These are phyloP conservation scores for Pseudovirgaria hyperparasitica DNA, from an alignment of 2,329 filamentous ascomycete genomes.

Conservation along the genomic window DNA sequence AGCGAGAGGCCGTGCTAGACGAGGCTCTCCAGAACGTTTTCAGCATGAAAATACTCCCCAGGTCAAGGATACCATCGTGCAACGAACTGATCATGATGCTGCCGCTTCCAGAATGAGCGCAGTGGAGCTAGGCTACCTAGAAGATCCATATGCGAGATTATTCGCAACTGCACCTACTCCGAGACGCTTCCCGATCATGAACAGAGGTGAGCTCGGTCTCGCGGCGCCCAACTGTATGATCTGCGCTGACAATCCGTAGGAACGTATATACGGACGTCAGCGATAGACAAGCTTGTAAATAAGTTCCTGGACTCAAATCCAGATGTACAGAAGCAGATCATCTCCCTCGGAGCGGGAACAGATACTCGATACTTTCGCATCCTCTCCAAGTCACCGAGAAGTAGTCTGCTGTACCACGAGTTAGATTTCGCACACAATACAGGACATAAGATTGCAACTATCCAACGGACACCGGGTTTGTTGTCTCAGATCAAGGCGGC, in stretches of 20 bases:
- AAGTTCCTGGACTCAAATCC: conserved; percentile 48
- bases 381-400: conserved; percentile 34
- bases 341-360: conserved; percentile 86
- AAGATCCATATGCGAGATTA: conserved; percentile 62
- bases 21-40: conserved; percentile 8
- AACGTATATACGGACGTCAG: conserved; percentile 81
- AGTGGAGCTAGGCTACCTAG: conserved; percentile 70
- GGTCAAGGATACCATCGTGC: conserved; percentile 60
- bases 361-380: conserved; percentile 81
- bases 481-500: conserved; percentile 13
- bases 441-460: conserved; percentile 45
- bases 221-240: not conserved
- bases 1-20: conserved; percentile 32
- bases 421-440: conserved; percentile 74
- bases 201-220: conserved; percentile 61
- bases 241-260: conserved; percentile 35
- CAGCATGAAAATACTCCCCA: conserved; percentile 19
- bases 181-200: conserved; percentile 79
- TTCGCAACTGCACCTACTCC: conserved; percentile 49
- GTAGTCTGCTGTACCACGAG: conserved; percentile 67
- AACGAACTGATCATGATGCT: conserved; percentile 85
- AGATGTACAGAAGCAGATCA: conserved; percentile 52
- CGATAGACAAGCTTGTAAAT: conserved; percentile 65
- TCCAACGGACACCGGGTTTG: conserved; percentile 16
- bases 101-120: conserved; percentile 81